Evolutionary conservation across 1,284 basidiomycete species (phyloP).

Genomic region (Microbotryum violaceum): DNA sequence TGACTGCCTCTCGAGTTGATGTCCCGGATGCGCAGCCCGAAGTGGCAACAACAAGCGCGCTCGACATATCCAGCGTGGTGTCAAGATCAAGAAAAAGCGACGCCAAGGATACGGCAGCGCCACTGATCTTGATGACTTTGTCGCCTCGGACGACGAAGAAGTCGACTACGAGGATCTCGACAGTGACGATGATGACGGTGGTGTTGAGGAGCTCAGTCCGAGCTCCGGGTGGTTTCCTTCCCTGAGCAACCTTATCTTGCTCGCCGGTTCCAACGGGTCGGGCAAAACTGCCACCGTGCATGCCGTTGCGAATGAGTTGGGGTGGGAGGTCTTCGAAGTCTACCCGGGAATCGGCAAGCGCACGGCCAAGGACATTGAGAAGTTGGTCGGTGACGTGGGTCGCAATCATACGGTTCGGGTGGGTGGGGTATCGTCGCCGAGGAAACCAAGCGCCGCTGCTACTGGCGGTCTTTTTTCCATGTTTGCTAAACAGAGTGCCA

Average conservation of each 20-base stretch:
- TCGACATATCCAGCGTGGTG: constrained; percentile 18
- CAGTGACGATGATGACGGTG: constrained; percentile 40
- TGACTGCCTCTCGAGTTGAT: not conserved
- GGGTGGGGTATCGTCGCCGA: constrained; percentile 6
- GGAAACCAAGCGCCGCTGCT: constrained; percentile 5
- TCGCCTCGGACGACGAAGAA: constrained; percentile 36
- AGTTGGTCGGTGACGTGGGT: constrained; percentile 83
- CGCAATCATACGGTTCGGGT: constrained; percentile 71
- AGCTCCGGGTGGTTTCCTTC: constrained; percentile 41
- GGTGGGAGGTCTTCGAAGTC: constrained; percentile 95
- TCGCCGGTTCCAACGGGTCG: constrained; percentile 70
- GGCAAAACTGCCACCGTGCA: constrained; percentile 92
- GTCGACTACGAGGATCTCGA: constrained; percentile 35
- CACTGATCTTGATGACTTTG: constrained; percentile 40
- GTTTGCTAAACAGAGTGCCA: constrained; percentile 7
- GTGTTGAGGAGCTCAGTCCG: constrained; percentile 12
- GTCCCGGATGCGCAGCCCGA: constrained; percentile 5
- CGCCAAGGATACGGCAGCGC: constrained; percentile 33
- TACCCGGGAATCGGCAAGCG: constrained; percentile 89
- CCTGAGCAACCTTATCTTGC: constrained; percentile 74
- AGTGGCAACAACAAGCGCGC: constrained; percentile 17
- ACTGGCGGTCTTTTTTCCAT: constrained; percentile 6
- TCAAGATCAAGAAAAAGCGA: constrained; percentile 28
- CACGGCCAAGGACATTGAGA: constrained; percentile 66
- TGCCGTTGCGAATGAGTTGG: constrained; percentile 84